These are phyloP conservation scores for Oryza meyeriana DNA, from an alignment of 176 grass and related monocot genomes.

Conservation along the genomic window DNA sequence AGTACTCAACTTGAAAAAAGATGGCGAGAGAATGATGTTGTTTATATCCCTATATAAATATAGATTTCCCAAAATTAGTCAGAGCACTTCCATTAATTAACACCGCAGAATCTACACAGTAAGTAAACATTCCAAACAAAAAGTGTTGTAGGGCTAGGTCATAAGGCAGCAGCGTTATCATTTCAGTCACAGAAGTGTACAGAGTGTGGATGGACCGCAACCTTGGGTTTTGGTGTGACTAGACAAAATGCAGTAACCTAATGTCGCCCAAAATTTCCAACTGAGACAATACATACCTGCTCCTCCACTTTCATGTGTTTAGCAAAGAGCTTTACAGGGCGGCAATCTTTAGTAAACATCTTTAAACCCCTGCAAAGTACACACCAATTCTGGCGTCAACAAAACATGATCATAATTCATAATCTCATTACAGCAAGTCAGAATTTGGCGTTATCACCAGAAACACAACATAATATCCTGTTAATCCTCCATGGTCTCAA, in stretches of 20 bases:
- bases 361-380: conserved; percentile 72
- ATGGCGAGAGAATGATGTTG: not conserved
- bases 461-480: not conserved
- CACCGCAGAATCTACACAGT: not conserved
- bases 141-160: not conserved
- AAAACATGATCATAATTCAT: not conserved
- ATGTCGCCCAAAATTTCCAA: not conserved
- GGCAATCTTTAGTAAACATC: conserved; percentile 72
- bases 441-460: not conserved
- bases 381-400: not conserved
- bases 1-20: not conserved
- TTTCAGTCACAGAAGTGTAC: not conserved
- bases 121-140: not conserved
- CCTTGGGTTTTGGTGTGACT: not conserved
- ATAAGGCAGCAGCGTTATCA: not conserved
- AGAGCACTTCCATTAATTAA: not conserved
- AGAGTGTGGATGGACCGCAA: not conserved
- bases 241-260: not conserved
- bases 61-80: not conserved
- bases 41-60: not conserved
- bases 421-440: not conserved
- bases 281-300: conserved; percentile 47
- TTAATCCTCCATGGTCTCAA: not conserved
- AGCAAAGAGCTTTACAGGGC: conserved; percentile 84
- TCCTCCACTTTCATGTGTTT: conserved; percentile 97